Conservation (phyloP, 2,329 filamentous ascomycete genomes). For the Alternaria hordeiaustralica region DNA sequence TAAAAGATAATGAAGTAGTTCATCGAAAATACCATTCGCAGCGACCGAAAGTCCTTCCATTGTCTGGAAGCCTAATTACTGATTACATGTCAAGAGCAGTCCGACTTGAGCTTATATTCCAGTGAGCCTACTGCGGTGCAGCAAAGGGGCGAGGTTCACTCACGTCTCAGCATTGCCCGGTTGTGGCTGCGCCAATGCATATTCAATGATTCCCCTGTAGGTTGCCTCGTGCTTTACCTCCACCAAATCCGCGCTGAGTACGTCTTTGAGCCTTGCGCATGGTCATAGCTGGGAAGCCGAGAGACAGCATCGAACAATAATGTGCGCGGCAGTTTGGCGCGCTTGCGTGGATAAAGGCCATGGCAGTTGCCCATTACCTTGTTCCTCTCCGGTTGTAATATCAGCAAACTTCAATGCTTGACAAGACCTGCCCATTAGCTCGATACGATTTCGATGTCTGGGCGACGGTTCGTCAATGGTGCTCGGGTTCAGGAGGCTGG, state of each 20-base stretch:
- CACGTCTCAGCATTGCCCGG: background rate
- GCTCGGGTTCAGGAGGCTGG: background rate
- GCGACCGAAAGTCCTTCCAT: background rate
- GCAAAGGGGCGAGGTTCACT: background rate
- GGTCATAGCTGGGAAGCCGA: background rate
- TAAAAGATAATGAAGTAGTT: background rate
- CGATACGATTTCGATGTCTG: background rate
- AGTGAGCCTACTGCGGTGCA: background rate
- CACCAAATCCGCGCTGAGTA: background rate
- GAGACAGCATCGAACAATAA: background rate
- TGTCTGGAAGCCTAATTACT: background rate
- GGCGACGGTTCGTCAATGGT: background rate
- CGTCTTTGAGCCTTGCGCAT: background rate
- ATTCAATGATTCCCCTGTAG: background rate
- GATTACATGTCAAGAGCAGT: background rate
- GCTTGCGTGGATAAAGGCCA: background rate
- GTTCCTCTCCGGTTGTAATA: background rate
- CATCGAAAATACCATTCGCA: background rate
- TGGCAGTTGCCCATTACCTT: background rate
- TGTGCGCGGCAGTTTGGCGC: background rate
- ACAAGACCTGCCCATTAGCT: background rate
- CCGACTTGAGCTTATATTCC: background rate
- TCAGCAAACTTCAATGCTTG: background rate
- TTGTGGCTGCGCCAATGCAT: background rate
- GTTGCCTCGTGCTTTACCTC: background rate